Conservation (phyloP, 768 basidiomycete genomes). For the Astraeus odoratus region DNA sequence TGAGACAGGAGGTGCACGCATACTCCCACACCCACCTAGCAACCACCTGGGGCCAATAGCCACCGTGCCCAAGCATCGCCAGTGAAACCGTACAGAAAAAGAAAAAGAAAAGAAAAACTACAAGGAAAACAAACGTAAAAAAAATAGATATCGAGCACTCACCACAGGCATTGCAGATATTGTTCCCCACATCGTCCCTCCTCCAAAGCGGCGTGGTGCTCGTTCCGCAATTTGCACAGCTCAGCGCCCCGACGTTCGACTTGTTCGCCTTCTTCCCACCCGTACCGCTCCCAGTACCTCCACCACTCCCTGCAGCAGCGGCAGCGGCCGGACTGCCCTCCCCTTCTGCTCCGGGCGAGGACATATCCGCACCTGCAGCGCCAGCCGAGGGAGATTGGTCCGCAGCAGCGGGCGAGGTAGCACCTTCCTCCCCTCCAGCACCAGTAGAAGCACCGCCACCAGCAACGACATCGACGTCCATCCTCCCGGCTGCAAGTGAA, state of each 20-base stretch:
- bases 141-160: conserved; percentile 29
- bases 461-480: conserved; percentile 31
- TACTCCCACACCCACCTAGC: background rate
- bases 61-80: background rate
- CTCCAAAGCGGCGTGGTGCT: conserved; percentile 89
- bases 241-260: conserved; percentile 61
- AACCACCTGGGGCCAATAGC: background rate
- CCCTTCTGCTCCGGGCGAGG: conserved; percentile 28
- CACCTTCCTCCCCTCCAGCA: conserved; percentile 8
- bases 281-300: conserved; percentile 5
- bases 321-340: conserved; percentile 2
- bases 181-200: conserved; percentile 84
- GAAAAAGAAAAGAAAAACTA: background rate
- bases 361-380: conserved; percentile 14
- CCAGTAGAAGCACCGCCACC: conserved; percentile 17
- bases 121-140: conserved; percentile 18
- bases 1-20: background rate
- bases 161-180: conserved; percentile 95
- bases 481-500: conserved; percentile 41
- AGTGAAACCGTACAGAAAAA: background rate
- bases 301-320: conserved; percentile 10
- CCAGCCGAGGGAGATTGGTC: background rate
- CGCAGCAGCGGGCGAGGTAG: conserved; percentile 21
- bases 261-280: conserved; percentile 24
- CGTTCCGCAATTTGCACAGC: conserved; percentile 85